Evolutionary conservation across 225 moss, liverwort and hornwort genomes (phyloP).

Genomic region (Lunularia cruciata): DNA sequence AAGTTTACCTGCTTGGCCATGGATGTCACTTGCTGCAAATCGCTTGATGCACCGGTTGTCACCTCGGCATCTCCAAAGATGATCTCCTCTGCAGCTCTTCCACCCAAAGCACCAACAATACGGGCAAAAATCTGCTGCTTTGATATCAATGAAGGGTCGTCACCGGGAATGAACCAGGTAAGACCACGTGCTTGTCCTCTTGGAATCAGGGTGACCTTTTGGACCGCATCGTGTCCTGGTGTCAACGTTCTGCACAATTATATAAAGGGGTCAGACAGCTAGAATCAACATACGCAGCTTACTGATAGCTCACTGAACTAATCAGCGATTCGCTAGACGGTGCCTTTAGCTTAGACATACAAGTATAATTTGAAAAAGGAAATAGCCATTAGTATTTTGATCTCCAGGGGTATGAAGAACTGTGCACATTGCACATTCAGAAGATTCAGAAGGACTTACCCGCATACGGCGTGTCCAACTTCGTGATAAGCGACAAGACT

Average conservation of each 20-base stretch:
- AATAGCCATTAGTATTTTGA: too few species aligned
- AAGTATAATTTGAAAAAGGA: too few species aligned
- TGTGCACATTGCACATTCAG: too few species aligned
- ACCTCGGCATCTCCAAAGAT: constrained; percentile 89
- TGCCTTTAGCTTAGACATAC: too few species aligned
- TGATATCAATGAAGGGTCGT: constrained; percentile 85
- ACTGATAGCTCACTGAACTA: too few species aligned
- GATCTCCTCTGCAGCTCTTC: constrained; percentile 85
- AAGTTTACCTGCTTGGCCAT: constrained; percentile 90
- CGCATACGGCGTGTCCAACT: constrained; percentile 65
- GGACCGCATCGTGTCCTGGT: constrained; percentile 84
- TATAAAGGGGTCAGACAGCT: too few species aligned
- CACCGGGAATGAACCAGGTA: constrained; percentile 96
- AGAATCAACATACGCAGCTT: too few species aligned
- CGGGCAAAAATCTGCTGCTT: constrained; percentile 95
- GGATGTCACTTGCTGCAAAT: constrained; percentile 89
- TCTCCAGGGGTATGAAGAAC: background rate
- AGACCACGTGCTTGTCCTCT: constrained; percentile 92
- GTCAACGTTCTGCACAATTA: constrained; percentile 76
- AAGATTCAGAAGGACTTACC: constrained; percentile 31
- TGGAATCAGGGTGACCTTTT: constrained; percentile 82
- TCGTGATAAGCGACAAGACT: constrained; percentile 67
- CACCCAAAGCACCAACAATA: constrained; percentile 84
- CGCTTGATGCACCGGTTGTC: constrained; percentile 89
- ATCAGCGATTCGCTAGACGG: too few species aligned